Conservation (phyloP, 345 rosid species). For the Diplotaxis tenuifolia region DNA sequence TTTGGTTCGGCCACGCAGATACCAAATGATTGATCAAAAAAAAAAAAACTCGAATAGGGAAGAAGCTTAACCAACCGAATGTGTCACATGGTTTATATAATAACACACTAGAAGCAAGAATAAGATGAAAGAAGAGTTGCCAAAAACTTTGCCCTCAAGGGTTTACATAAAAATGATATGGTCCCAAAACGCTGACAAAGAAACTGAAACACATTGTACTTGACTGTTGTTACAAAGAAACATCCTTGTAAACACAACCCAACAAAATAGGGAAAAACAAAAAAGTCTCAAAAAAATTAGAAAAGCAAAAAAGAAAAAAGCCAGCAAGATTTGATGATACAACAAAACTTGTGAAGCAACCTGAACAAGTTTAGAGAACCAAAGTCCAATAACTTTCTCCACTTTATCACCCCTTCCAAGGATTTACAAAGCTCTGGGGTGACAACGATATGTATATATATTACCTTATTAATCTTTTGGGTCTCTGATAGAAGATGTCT, state of each 20-base stretch:
- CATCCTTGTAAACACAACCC: conserved; percentile 18
- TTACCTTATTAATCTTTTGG: not conserved
- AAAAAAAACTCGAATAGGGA: not conserved
- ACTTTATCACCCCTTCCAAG: conserved; percentile 1
- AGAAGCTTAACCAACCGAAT: not conserved
- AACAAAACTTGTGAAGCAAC: conserved; percentile 35
- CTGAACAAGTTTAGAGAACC: conserved; percentile 17
- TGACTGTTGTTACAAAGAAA: conserved; percentile 19
- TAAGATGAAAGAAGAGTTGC: not conserved
- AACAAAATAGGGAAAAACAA: not conserved
- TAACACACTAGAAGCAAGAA: not conserved
- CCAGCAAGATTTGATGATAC: conserved; percentile 34
- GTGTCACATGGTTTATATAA: not conserved
- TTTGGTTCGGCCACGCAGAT: not conserved
- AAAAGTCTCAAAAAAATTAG: not conserved
- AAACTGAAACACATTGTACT: conserved; percentile 19
- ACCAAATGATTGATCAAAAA: not conserved
- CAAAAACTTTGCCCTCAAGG: conserved; percentile 18
- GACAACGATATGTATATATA: conserved; percentile 9
- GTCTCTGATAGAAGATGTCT: conserved; percentile 24
- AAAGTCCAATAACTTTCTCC: conserved; percentile 16
- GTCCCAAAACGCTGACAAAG: conserved; percentile 17
- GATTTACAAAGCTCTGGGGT: conserved; percentile 33
- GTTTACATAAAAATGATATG: conserved; percentile 12
- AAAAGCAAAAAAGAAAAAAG: not conserved